Percentiles rank a stretch among this genome's conserved stretches.
Evolutionary conservation across 192 early-diverging fungal species (phyloP).

Genomic region (Coemansia sp.): DNA sequence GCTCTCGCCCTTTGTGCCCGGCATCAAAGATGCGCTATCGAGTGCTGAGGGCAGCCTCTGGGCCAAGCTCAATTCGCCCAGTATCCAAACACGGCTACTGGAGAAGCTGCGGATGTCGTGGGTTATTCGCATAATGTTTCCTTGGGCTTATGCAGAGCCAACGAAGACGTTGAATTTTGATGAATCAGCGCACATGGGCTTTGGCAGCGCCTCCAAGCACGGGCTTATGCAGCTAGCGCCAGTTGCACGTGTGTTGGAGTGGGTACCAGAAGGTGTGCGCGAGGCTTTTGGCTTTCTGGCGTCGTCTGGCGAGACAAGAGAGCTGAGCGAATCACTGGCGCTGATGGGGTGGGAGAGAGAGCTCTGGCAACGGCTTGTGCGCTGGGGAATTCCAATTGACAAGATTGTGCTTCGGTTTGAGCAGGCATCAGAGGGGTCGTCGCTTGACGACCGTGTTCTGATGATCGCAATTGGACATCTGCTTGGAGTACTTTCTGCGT

Average conservation of each 20-base stretch:
- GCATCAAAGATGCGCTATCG: slow-evolving; percentile 8
- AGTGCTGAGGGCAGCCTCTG: slow-evolving; percentile 16
- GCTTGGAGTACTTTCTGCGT: slow-evolving; percentile 53
- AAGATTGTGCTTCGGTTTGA: slow-evolving; percentile 38
- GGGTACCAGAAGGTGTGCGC: background rate
- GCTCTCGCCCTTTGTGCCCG: slow-evolving; percentile 9
- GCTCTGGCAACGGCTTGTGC: slow-evolving; percentile 40
- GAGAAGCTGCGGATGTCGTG: slow-evolving; percentile 29
- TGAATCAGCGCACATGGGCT: background rate
- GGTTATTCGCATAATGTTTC: slow-evolving; percentile 33
- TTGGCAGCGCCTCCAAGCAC: background rate
- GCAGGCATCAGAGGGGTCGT: slow-evolving; percentile 15
- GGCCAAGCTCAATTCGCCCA: slow-evolving; percentile 23
- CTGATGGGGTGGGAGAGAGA: slow-evolving; percentile 23
- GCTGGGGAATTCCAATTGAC: slow-evolving; percentile 58
- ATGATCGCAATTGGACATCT: slow-evolving; percentile 49
- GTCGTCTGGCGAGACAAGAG: slow-evolving; percentile 4
- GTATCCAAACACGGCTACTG: slow-evolving; percentile 10
- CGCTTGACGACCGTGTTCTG: slow-evolving; percentile 39
- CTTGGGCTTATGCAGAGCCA: slow-evolving; percentile 19
- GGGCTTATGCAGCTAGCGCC: background rate
- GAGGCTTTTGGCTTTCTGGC: background rate
- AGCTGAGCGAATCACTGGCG: slow-evolving; percentile 2
- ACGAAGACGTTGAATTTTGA: slow-evolving; percentile 6
- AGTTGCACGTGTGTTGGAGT: background rate